Base-by-base conservation (phyloP, 306 rosid species). In the Cucurbita pepo region DNA sequence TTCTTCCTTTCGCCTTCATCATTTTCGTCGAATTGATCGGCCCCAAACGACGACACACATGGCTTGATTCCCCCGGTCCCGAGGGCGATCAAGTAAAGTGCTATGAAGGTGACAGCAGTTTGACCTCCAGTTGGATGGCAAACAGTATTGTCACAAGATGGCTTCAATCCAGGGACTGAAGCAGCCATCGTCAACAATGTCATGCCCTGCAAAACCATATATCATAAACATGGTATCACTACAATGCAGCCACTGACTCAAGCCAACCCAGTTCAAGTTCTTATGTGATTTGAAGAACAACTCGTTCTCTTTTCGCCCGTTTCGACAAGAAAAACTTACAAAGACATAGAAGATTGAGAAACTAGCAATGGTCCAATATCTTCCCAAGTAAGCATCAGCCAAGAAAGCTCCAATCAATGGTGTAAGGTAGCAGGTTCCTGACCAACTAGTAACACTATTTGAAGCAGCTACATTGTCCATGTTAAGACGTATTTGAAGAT, bases 61-160 rank as follows among this genome's bases (percentile, higher is more conserved):
- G 97, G 97, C 84, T 89, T 91, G 81, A 91, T 91, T 40, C 96
- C 96, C 14, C 96, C 96, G 2, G 97, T 87, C 36, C 97, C 97
- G 25, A 91, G 88, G 48, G 97, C 97, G 53, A 91, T 82, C 88
- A 87, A 51, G 83, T 91, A 89, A 56, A 91, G 96, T 9, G 91
- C 88, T 79, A 75, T 25, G 73, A 85, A 85, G 79, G 77, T 75
- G 44, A 41, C 54, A 66, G 82, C 81, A 0, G 77, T 83, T 83
- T 90, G 90, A 15, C n/a, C 56, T 8, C 85, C 10, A 21, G 85
- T 79, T 36, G 92, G 79, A 64, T 86, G 80, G 79, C 95, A 92
- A 19, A 81, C 83, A 36, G 72, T 55, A 11, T 47, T 56, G 79
- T 86, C 81, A 69, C 91, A 90, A 2, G 64, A 18, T 36, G 96